Percentiles rank a stretch among this genome's conserved stretches.
These are phyloP conservation scores for Lactarius psammicola DNA, from an alignment of 768 basidiomycete genomes.

Conservation along the genomic window DNA sequence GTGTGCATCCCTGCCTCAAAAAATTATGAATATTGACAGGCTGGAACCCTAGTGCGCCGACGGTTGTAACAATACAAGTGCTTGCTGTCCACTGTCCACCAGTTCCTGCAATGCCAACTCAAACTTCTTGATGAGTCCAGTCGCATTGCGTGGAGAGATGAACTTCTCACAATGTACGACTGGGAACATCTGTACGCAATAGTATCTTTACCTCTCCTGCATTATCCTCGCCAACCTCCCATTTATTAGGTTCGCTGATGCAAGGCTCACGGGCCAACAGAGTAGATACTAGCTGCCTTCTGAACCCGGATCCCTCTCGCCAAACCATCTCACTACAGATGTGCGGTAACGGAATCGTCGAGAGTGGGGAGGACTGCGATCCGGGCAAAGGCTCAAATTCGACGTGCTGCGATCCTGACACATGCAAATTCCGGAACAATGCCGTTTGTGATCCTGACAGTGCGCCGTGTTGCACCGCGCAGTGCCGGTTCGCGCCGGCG, in stretches of 20 bases:
- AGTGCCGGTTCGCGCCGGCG: constrained; percentile 67
- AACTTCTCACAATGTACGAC: constrained; percentile 75
- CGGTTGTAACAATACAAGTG: constrained; percentile 49
- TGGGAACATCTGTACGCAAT: constrained; percentile 75
- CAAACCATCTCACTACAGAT: constrained; percentile 59
- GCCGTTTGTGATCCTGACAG: constrained; percentile 80
- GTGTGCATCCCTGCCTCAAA: constrained; percentile 29
- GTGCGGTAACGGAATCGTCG: constrained; percentile 84
- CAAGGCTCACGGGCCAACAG: constrained; percentile 40
- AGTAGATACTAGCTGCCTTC: constrained; percentile 66
- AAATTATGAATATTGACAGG: constrained; percentile 8
- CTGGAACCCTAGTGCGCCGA: constrained; percentile 51
- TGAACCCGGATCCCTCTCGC: constrained; percentile 47
- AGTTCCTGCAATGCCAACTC: constrained; percentile 61
- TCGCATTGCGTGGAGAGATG: constrained; percentile 60
- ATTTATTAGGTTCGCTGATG: constrained; percentile 63
- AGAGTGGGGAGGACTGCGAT: constrained; percentile 84
- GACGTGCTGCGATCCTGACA: constrained; percentile 68
- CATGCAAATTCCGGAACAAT: constrained; percentile 69
- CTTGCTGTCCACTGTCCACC: constrained; percentile 69
- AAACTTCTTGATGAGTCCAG: constrained; percentile 82
- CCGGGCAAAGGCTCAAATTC: constrained; percentile 61
- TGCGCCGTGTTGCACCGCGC: constrained; percentile 68
- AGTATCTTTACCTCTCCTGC: constrained; percentile 9
- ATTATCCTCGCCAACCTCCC: background rate